Conservation (phyloP, 805 yeast genomes). For the Starmerella gropengiesseri region DNA sequence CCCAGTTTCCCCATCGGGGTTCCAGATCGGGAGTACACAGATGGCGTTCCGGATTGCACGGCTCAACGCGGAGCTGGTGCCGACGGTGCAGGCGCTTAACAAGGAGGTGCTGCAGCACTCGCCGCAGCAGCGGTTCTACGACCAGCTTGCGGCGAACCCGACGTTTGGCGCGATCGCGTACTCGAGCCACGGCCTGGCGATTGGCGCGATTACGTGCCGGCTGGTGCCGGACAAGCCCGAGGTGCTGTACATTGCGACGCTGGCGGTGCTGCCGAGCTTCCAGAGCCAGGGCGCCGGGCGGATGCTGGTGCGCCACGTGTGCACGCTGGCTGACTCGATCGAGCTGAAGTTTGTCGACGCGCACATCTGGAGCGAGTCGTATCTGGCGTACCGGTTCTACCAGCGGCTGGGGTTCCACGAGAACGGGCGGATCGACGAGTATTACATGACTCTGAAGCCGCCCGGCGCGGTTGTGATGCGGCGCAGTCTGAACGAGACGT, state of each 20-base stretch:
- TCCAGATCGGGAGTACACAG: neutral
- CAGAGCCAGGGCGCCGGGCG: neutral
- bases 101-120: neutral
- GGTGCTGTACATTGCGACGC: neutral
- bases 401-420: neutral
- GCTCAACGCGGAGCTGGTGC: neutral
- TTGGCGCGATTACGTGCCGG: conserved; percentile 1
- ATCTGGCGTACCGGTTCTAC: neutral
- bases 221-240: neutral
- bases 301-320: conserved; percentile 1
- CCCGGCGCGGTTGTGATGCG: neutral
- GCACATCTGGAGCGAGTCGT: neutral
- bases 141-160: neutral
- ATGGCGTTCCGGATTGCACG: neutral
- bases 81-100: neutral
- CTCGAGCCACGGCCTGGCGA: neutral
- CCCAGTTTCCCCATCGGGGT: neutral
- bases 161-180: neutral
- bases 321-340: neutral
- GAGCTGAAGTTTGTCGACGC: neutral
- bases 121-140: neutral
- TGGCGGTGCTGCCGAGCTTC: neutral
- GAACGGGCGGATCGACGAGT: neutral
- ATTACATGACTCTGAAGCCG: neutral
- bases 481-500: neutral